Evolutionary conservation across 2,329 filamentous ascomycete genomes (phyloP), one percentile per base, ranked within the genome.

Genomic region (Cercospora zeina): DNA sequence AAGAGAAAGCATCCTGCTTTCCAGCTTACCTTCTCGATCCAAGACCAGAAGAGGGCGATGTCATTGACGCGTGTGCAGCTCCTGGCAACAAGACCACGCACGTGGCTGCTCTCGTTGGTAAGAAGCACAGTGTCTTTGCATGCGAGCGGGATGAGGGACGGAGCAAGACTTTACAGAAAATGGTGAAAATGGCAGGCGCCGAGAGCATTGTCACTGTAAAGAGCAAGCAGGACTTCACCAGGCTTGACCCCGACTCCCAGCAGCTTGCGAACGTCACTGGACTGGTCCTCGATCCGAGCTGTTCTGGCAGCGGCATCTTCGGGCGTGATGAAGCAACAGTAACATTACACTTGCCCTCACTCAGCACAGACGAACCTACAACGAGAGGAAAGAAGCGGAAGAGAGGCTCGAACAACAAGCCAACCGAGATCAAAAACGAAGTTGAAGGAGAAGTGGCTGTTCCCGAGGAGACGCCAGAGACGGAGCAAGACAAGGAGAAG

Each of bases 1-100:
- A 99, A 75, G 95, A 97, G 72, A 97, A 97, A 76, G 93, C 95
- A 0, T 97, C 93, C 0, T 99, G 95, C 73, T 97, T 99, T 71
- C 95, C 95, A 0, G 95, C 93, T 0, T 95, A 95, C 73, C 80
- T 99, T 2, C 80, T 99, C 0, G 82, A 96, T 56, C 86, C 89
- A 0, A 78, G 78, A 0, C 33, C 50, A 9, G 50, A 58, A 54
- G 62, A 51, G 11, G 91, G 91, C 24, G 87, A 95, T 71, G 80
- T 96, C 8, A 85, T 97, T n/a, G 95, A 99, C 75, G 90, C 90
- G 0, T 97, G 93, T 74, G 91, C 95, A 0, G 95, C 95, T 0
- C 95, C 95, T 1, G 95, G 95, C 5, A 99, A 99, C 76, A 99
- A 99, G 78, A 97, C 95, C 1, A 97, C 93, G 7, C 95, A 65